Evolutionary conservation across 257 asterid species (phyloP), one percentile per base, ranked within the genome.

Genomic region (Thymus quinquecostatus): DNA sequence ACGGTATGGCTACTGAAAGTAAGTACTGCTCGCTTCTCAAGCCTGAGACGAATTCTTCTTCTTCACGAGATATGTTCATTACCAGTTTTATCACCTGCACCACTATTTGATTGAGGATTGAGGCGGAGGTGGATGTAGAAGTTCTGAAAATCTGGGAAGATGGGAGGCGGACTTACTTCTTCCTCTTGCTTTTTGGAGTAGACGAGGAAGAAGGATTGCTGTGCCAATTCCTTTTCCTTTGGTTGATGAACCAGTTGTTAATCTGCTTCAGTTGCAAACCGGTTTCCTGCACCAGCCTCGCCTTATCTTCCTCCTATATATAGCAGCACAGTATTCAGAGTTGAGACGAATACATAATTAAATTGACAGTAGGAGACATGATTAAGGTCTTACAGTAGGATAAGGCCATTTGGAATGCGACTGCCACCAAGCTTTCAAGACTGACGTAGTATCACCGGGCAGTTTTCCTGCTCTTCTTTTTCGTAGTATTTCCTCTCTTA

Each of bases 201-300:
- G 98, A 69, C 1, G 98, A 89, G 0, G 97, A 80, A 0, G 98
- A 90, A 66, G 96, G 87, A 64, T 90, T 90, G 87, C 85, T 92
- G 69, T 92, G 97, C 98, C 98, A 92, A 55, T 92, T 92, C 82
- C 98, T 90, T 72, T 92, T 92, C 76, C 98, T 73, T 78, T 92
- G 98, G 85, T 92, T 92, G 85, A 92, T 92, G 89, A 92, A 92
- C 98, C 98, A 92, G 62, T 92, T 92, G 78, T 92, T 92, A 0
- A 92, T 88, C 85, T 92, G 98, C 66, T 92, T 92, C 66, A 92
- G 86, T 74, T 92, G 98, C 87, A 92, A 71, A 12, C 98, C 98
- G 0, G 98, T 92, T 81, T 92, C 98, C 53, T 88, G 91, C 68
- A 92, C 98, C 75, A 92, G 82, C 64, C 91, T 81, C 30, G 92